phyloP scores from a whole-genome alignment of 768 basidiomycete species.

The Hebeloma cylindrosporum region DNA sequence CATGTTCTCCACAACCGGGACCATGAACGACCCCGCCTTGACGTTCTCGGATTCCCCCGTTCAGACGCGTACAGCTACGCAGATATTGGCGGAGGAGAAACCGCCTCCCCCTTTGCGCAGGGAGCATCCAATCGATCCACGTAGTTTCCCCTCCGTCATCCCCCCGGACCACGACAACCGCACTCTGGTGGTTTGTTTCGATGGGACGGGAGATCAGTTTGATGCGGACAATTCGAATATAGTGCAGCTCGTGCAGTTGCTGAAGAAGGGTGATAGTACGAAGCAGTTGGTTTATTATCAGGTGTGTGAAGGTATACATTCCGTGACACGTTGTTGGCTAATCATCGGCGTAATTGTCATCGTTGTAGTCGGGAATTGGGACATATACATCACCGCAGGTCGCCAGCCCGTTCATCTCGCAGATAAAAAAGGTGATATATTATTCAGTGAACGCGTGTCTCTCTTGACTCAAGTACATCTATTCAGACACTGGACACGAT shows the following conservation, averaged over 20 bases:
- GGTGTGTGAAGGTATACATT: constrained; percentile 24
- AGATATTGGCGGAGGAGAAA: constrained; percentile 4
- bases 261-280: constrained; percentile 51
- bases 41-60: too few species aligned
- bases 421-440: constrained; percentile 38
- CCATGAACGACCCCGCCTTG: too few species aligned
- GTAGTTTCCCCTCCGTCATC: constrained; percentile 30
- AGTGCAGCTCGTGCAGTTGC: constrained; percentile 46
- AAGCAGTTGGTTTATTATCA: constrained; percentile 64
- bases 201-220: constrained; percentile 56
- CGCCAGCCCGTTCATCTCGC: constrained; percentile 34
- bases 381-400: constrained; percentile 45
- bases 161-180: constrained; percentile 41
- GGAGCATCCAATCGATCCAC: constrained; percentile 23
- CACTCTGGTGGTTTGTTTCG: constrained; percentile 55
- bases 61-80: background rate
- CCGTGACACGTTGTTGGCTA: background rate
- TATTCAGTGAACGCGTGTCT: too few species aligned
- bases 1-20: too few species aligned
- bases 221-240: constrained; percentile 56
- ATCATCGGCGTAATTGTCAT: background rate
- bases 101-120: constrained; percentile 10
- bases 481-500: constrained; percentile 45
- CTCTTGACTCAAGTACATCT: background rate
- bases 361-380: constrained; percentile 49